Evolutionary conservation across 768 basidiomycete genomes (phyloP).

Genomic region (Chlorophyllum brunneum): DNA sequence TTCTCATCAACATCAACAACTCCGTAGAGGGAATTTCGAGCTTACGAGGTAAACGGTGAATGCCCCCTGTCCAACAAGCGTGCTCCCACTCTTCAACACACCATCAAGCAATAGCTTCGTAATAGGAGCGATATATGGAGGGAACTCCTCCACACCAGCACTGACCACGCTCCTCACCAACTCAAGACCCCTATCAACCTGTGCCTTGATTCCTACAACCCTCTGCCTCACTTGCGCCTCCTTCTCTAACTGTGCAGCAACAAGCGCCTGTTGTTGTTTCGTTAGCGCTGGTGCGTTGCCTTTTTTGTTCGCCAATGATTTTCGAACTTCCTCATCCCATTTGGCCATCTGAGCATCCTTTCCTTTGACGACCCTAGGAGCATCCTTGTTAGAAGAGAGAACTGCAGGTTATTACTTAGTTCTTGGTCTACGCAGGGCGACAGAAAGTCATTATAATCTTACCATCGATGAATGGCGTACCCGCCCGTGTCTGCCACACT

Average conservation of each 20-base stretch:
- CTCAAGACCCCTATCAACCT: conserved; percentile 62
- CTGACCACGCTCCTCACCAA: conserved; percentile 63
- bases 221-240: conserved; percentile 65
- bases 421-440: no score
- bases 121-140: conserved; percentile 52
- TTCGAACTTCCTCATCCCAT: conserved; percentile 94
- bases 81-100: conserved; percentile 53
- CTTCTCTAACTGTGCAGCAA: conserved; percentile 79
- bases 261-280: conserved; percentile 81
- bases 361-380: conserved; percentile 57
- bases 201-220: conserved; percentile 50
- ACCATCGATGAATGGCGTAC: conserved; percentile 82
- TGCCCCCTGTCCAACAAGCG: conserved; percentile 57
- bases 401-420: conserved; percentile 47
- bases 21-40: conserved; percentile 4
- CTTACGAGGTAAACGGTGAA: conserved; percentile 81
- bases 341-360: conserved; percentile 88
- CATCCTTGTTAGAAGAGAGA: conserved; percentile 55
- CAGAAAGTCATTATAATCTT: conserved; percentile 13
- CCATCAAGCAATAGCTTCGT: conserved; percentile 61
- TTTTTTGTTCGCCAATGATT: conserved; percentile 81
- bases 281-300: conserved; percentile 52
- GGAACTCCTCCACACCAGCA: conserved; percentile 47
- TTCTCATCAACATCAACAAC: neutral
- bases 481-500: conserved; percentile 84